Base-by-base conservation (phyloP, 2,329 filamentous ascomycete species). In the Seiridium unicorne region DNA sequence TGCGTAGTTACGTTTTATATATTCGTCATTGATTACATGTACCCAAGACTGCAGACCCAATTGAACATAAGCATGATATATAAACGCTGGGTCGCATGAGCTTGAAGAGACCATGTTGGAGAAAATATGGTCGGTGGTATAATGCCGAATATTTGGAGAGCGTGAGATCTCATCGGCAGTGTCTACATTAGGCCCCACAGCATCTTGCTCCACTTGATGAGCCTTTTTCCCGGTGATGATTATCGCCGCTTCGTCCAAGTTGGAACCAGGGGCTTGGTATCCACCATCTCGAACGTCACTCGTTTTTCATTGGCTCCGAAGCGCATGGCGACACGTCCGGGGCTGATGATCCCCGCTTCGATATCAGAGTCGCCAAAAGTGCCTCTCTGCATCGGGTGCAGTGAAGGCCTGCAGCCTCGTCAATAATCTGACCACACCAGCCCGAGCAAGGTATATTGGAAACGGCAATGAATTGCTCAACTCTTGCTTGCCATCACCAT, bases 311-410 rank as follows among this genome's bases (percentile, higher is more conserved):
- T 58, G 55, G 55, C 55, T 42, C 7, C 6, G 4, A n/a, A 40
- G 35, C 8, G 31, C 35, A 51, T 58, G 32, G 26, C 44, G 44
- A 49, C 32, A 36, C 18, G 32, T 8, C 55, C 46, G 38, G 55
- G 55, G 55, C 46, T 58, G 46, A 42, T 35, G 55, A 58, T 58
- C 55, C 55, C 55, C 55, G 42, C 55, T 46, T 38, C 55, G 55
- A 58, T 58, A 58, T 58, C 55, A 58, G 55, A 58, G 44, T 58
- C 13, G 51, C 51, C 51, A 53, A 53, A 53, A 53, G 49, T 53
- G 49, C 49, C 49, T 51, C 51, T 38, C 51, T 26, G 31, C 51
- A 38, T 55, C 51, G 44, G 36, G 38, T 44, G 51, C 51, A 35
- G 51, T 26, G 26, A 9, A n/a, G n/a, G 26, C 13, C 26, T n/a